These are phyloP conservation scores for Decorospora gaudefroyi DNA, from an alignment of 2,329 filamentous ascomycete species.

Conservation along the genomic window DNA sequence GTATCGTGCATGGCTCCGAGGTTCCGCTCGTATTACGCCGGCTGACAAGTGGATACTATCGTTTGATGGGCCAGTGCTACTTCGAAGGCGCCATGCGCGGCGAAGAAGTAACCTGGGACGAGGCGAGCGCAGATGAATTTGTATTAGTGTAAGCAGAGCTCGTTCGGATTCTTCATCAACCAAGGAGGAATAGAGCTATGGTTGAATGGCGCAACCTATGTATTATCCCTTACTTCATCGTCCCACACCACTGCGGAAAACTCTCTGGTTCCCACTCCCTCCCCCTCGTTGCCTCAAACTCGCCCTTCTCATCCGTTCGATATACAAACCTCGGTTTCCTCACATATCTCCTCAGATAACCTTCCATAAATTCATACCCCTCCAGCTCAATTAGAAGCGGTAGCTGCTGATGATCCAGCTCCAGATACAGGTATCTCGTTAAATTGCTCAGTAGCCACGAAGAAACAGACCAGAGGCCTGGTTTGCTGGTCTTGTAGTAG, in stretches of 20 bases:
- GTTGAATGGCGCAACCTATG: no score
- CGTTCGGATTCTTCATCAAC: no score
- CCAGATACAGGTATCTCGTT: conserved; percentile 7
- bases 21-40: neutral
- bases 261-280: conserved; percentile 1
- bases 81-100: neutral
- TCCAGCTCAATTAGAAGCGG: conserved; percentile 3
- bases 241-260: conserved; percentile 4
- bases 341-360: neutral
- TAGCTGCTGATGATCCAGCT: conserved; percentile 1
- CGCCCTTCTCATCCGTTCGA: neutral
- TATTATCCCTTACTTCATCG: no score
- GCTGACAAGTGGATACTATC: neutral
- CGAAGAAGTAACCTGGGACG: neutral
- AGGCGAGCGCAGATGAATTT: neutral
- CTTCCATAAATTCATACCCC: conserved; percentile 5
- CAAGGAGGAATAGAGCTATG: no score
- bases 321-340: conserved; percentile 3
- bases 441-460: neutral
- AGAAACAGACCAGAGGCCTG: neutral
- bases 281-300: neutral
- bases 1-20: neutral
- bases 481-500: neutral
- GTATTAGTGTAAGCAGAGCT: neutral
- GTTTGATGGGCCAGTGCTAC: neutral